A percentile compares a stretch with the other conserved stretches of the same genome.
Conservation (phyloP, 805 yeast species). For the Saturnispora serradocipensis region DNA sequence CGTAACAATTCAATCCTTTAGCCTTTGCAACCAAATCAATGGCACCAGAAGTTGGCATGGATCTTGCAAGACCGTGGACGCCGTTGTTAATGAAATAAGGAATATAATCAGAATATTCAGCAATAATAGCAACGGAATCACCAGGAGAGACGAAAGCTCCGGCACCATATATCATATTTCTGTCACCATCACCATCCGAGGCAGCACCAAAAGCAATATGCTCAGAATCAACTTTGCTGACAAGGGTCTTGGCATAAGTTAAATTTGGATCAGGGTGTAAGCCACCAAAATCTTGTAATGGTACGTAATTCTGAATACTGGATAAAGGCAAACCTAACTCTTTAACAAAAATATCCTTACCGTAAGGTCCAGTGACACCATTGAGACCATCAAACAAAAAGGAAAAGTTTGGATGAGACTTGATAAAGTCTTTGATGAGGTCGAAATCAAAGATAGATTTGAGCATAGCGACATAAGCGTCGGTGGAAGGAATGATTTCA, state of each 20-base stretch:
- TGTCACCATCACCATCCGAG: constrained; percentile 98
- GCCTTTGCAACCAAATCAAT: constrained; percentile 81
- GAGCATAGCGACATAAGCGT: constrained; percentile 68
- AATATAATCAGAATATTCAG: constrained; percentile 79
- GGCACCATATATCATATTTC: constrained; percentile 97
- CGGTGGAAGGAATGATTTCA: constrained; percentile 76
- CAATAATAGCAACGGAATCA: constrained; percentile 94
- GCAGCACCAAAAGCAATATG: constrained; percentile 94
- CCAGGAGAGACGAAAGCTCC: constrained; percentile 96
- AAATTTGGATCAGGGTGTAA: constrained; percentile 96
- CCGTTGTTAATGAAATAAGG: constrained; percentile 90
- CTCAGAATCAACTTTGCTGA: constrained; percentile 72
- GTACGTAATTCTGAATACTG: constrained; percentile 69
- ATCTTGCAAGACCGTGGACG: constrained; percentile 86
- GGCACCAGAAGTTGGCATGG: constrained; percentile 96
- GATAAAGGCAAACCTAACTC: constrained; percentile 69
- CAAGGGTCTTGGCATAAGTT: constrained; percentile 86
- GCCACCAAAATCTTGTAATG: constrained; percentile 92
- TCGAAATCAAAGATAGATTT: constrained; percentile 83
- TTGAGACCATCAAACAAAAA: constrained; percentile 83
- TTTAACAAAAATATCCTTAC: constrained; percentile 69
- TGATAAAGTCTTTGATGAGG: constrained; percentile 64
- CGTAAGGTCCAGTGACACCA: constrained; percentile 98
- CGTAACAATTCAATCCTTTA: constrained; percentile 69
- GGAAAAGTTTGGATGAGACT: constrained; percentile 47